phyloP scores from a whole-genome alignment of 257 asterid species.

The Gardenia jasminoides region DNA sequence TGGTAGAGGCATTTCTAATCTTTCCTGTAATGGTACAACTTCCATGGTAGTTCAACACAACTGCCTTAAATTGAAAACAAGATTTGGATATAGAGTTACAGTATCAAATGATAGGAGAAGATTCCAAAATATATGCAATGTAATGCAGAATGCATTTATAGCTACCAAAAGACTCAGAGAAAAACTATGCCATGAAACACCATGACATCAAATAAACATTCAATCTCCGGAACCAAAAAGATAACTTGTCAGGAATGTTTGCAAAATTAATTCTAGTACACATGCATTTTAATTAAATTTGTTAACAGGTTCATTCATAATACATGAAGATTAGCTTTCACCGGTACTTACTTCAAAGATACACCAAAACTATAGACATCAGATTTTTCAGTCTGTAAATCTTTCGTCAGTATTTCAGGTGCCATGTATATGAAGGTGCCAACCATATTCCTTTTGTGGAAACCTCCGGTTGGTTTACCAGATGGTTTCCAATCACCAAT shows the following conservation, averaged over 20 bases:
- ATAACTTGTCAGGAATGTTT: background rate
- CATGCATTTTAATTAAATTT: background rate
- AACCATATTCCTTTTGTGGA: constrained; percentile 92
- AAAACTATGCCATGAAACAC: background rate
- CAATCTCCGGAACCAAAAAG: background rate
- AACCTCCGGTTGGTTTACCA: constrained; percentile 99
- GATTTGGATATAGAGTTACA: background rate
- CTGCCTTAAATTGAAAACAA: background rate
- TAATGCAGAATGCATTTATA: background rate
- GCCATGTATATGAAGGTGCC: constrained; percentile 98
- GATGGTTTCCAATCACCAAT: constrained; percentile 67
- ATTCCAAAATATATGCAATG: background rate
- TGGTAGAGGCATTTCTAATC: too few relatives aligned
- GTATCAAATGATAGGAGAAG: background rate
- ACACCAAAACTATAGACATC: constrained; percentile 95
- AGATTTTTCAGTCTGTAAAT: constrained; percentile 84
- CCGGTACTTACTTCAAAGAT: constrained; percentile 67
- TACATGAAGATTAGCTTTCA: constrained; percentile 16
- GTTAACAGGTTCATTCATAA: constrained; percentile 2
- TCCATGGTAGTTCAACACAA: background rate
- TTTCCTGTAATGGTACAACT: background rate
- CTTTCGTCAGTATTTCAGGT: constrained; percentile 88
- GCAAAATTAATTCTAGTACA: background rate
- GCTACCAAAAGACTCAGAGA: background rate
- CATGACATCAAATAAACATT: background rate